A percentile compares a stretch with the other conserved stretches of the same genome.
phyloP scores from a whole-genome alignment of 345 rosid species.

The Aethionema arabicum region DNA sequence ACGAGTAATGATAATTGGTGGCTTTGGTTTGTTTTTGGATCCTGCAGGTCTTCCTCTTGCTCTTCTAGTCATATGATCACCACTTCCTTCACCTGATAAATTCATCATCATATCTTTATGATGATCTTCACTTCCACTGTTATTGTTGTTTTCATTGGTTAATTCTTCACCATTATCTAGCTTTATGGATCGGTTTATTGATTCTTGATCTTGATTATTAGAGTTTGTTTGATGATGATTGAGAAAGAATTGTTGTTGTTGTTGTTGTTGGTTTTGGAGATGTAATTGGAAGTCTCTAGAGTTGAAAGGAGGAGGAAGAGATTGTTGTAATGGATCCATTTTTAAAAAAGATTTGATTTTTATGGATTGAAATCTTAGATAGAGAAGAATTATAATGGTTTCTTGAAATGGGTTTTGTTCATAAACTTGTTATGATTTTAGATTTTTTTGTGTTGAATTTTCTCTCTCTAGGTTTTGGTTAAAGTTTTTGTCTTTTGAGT shows the following conservation, averaged over 20 bases:
- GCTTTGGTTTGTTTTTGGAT: constrained; percentile 91
- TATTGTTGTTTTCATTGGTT: constrained; percentile 36
- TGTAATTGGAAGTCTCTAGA: constrained; percentile 90
- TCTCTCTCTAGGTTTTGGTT: constrained; percentile 5
- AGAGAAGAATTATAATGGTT: constrained; percentile 24
- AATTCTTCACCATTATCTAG: constrained; percentile 55
- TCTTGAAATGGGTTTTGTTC: constrained; percentile 27
- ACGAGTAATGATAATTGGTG: constrained; percentile 88
- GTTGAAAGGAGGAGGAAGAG: constrained; percentile 87
- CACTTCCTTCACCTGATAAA: constrained; percentile 44
- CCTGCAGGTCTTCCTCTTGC: constrained; percentile 94
- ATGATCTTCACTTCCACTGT: constrained; percentile 51
- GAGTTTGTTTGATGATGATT: constrained; percentile 58
- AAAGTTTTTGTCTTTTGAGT: constrained; percentile 24
- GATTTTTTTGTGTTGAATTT: constrained; percentile 4
- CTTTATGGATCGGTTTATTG: constrained; percentile 47
- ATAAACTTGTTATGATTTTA: constrained; percentile 33
- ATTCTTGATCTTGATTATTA: constrained; percentile 57
- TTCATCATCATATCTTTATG: not conserved
- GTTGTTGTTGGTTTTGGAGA: constrained; percentile 52
- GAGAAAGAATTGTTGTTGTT: constrained; percentile 36
- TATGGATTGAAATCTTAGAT: constrained; percentile 21
- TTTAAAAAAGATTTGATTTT: constrained; percentile 14
- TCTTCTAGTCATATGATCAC: constrained; percentile 64
- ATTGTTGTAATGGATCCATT: constrained; percentile 72